Percentiles rank a stretch among this genome's conserved stretches.
These are phyloP conservation scores for Saccharomyces hybrid DNA, from an alignment of 1,139 yeast genomes.

Conservation along the genomic window DNA sequence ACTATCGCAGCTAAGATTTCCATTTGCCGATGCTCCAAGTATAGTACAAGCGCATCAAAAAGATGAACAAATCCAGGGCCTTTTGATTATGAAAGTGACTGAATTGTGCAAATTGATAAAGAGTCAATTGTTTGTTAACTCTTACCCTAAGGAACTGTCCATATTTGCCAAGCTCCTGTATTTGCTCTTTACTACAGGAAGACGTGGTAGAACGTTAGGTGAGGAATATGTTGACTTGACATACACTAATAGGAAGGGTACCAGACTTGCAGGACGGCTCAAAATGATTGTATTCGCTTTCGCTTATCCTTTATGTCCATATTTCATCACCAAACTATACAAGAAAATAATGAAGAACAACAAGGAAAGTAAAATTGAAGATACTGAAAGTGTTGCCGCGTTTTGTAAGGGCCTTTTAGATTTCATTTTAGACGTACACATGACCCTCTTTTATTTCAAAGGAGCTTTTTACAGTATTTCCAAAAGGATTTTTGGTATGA, in stretches of 20 bases:
- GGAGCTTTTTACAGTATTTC: conserved; percentile 76
- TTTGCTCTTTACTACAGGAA: conserved; percentile 59
- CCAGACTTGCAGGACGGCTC: conserved; percentile 39
- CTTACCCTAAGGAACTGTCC: conserved; percentile 55
- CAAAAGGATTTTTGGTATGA: conserved; percentile 68
- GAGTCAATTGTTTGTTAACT: conserved; percentile 64
- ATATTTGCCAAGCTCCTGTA: conserved; percentile 53
- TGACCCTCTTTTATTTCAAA: conserved; percentile 71
- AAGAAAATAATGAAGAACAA: conserved; percentile 9
- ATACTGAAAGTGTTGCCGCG: conserved; percentile 10
- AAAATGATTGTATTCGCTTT: conserved; percentile 47
- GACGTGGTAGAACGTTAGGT: conserved; percentile 78
- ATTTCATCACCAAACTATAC: conserved; percentile 34
- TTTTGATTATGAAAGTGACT: conserved; percentile 46
- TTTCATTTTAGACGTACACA: conserved; percentile 53
- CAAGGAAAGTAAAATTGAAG: conserved; percentile 17
- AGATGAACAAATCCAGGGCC: conserved; percentile 62
- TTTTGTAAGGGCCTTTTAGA: conserved; percentile 43
- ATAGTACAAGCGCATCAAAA: conserved; percentile 80
- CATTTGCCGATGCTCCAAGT: conserved; percentile 39
- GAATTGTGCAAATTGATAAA: conserved; percentile 38
- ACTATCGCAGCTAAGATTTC: conserved; percentile 16
- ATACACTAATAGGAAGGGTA: conserved; percentile 52
- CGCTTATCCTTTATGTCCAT: conserved; percentile 53
- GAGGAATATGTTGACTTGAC: conserved; percentile 88